A percentile compares a stretch with the other conserved stretches of the same genome.
These are phyloP conservation scores for Pseudogymnoascus destructans DNA, from an alignment of 2,329 filamentous ascomycete species.

Conservation along the genomic window DNA sequence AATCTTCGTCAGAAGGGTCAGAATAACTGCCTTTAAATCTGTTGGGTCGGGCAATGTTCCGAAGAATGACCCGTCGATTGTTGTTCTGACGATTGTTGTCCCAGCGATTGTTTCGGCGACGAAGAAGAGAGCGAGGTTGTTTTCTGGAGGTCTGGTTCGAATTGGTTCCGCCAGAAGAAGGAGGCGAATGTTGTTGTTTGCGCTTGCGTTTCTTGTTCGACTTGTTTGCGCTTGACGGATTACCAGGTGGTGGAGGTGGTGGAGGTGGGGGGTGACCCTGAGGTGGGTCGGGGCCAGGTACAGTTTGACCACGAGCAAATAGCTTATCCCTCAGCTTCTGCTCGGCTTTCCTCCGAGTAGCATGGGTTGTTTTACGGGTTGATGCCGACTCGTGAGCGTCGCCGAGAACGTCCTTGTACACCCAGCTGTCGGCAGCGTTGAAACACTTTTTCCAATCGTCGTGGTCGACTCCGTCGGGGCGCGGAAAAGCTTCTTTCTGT, in stretches of 20 bases:
- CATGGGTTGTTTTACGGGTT: too few relatives aligned
- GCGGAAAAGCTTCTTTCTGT: conserved; percentile 23
- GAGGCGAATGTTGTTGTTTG: background rate
- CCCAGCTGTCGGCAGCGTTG: conserved; percentile 23
- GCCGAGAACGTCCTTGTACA: conserved; percentile 23
- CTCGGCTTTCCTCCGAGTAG: conserved; percentile 20
- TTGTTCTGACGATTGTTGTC: too few relatives aligned
- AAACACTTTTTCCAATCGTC: conserved; percentile 24
- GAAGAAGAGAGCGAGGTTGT: background rate
- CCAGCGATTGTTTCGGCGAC: background rate
- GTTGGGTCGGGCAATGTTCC: too few relatives aligned
- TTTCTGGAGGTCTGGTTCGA: background rate
- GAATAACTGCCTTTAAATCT: background rate
- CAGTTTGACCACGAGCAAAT: background rate
- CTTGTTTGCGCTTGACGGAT: background rate
- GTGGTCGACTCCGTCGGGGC: conserved; percentile 22
- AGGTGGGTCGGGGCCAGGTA: background rate
- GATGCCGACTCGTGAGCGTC: too few relatives aligned
- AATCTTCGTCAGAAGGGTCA: background rate
- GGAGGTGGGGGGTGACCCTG: background rate
- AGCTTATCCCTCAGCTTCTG: conserved; percentile 20
- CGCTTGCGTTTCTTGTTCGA: background rate
- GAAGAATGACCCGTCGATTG: too few relatives aligned
- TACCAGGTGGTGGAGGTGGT: background rate
- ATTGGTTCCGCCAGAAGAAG: too few relatives aligned